Conservation (phyloP, 225 moss, liverwort and hornwort species). For the Lunularia cruciata region DNA sequence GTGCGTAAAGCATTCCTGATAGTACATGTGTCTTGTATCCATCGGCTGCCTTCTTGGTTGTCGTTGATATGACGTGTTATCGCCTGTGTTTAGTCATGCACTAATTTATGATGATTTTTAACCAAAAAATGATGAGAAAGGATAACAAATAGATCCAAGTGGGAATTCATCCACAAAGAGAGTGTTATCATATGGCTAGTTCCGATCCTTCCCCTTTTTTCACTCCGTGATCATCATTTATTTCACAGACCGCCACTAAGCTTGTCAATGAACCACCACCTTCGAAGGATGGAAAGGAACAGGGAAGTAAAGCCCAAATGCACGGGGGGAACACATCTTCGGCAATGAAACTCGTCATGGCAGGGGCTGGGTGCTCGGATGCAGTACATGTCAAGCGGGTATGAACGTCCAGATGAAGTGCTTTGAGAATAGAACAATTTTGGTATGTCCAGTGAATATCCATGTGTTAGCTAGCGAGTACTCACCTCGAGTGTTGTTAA, state of each 20-base stretch:
- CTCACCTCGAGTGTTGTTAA: not conserved
- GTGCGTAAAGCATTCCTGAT: slow-evolving; percentile 33
- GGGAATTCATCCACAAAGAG: too few relatives aligned
- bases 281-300: slow-evolving; percentile 48
- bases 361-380: slow-evolving; percentile 62
- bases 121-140: too few relatives aligned
- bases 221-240: not conserved
- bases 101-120: too few relatives aligned
- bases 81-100: too few relatives aligned
- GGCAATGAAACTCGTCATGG: slow-evolving; percentile 60
- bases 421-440: not conserved
- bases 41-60: not conserved
- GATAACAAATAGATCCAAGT: too few relatives aligned
- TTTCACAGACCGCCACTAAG: slow-evolving; percentile 24
- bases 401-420: not conserved
- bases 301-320: slow-evolving; percentile 16
- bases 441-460: not conserved
- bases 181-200: too few relatives aligned
- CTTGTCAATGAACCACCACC: slow-evolving; percentile 75
- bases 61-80: not conserved
- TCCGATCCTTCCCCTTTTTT: too few relatives aligned
- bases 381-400: slow-evolving; percentile 63
- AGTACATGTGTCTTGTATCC: too few relatives aligned
- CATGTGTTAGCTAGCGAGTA: not conserved
- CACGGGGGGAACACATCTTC: slow-evolving; percentile 35